These are phyloP conservation scores for Cercospora sp. DNA, from an alignment of 2,329 filamentous ascomycete species.

Conservation along the genomic window DNA sequence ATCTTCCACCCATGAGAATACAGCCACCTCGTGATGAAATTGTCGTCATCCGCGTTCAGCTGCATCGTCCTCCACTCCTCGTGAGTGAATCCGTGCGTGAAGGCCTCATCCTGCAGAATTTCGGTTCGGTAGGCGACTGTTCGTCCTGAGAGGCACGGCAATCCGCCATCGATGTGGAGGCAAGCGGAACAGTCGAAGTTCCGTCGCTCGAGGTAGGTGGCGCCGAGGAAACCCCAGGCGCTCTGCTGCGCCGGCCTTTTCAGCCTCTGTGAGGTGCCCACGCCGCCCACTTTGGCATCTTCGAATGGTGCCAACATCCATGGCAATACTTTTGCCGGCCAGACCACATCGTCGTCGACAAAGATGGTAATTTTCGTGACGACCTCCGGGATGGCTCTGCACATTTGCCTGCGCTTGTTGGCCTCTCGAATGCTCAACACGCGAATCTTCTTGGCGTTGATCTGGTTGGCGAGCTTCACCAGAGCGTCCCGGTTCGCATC, in stretches of 20 bases:
- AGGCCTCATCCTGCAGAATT: slow-evolving; percentile 81
- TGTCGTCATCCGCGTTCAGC: slow-evolving; percentile 95
- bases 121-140: slow-evolving; percentile 89
- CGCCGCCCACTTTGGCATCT: slow-evolving; percentile 77
- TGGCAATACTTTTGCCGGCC: slow-evolving; percentile 79
- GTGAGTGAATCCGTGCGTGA: slow-evolving; percentile 85
- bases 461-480: slow-evolving; percentile 54
- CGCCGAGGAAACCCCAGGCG: slow-evolving; percentile 85
- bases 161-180: slow-evolving; percentile 89
- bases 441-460: slow-evolving; percentile 65
- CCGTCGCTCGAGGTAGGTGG: slow-evolving; percentile 86
- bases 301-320: slow-evolving; percentile 96
- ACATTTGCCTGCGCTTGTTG: slow-evolving; percentile 94
- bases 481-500: slow-evolving; percentile 68
- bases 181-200: slow-evolving; percentile 98
- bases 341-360: slow-evolving; percentile 93
- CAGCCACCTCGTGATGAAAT: slow-evolving; percentile 96
- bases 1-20: slow-evolving; percentile 91
- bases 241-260: slow-evolving; percentile 65
- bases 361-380: slow-evolving; percentile 83
- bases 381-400: slow-evolving; percentile 83
- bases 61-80: slow-evolving; percentile 87
- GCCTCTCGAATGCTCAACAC: slow-evolving; percentile 79
- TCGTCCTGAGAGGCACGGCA: slow-evolving; percentile 94
- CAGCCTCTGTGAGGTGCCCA: slow-evolving; percentile 87